phyloP scores from a whole-genome alignment of 768 basidiomycete genomes.

The Agaricus sinodeliciosus region DNA sequence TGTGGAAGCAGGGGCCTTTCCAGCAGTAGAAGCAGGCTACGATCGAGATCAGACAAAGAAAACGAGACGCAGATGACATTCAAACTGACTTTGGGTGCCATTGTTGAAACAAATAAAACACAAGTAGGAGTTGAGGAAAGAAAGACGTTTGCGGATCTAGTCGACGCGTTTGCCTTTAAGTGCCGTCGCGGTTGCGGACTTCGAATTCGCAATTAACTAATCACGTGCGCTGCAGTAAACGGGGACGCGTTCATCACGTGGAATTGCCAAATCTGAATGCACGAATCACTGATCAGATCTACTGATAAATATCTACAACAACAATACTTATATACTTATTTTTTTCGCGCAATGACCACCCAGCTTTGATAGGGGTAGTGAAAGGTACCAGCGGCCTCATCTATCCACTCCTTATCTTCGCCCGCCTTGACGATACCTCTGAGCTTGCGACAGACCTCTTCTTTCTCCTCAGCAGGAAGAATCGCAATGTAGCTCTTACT shows the following conservation, averaged over 20 bases:
- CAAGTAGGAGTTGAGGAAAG: constrained; percentile 16
- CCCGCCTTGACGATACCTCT: constrained; percentile 49
- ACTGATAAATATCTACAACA: background rate
- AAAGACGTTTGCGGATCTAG: background rate
- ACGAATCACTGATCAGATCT: background rate
- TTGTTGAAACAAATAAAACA: constrained; percentile 15
- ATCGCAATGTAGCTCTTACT: constrained; percentile 86
- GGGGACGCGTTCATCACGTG: constrained; percentile 6
- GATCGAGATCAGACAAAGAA: background rate
- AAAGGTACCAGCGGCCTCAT: constrained; percentile 66
- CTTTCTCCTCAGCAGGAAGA: constrained; percentile 51
- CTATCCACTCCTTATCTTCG: constrained; percentile 67
- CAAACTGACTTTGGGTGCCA: constrained; percentile 26
- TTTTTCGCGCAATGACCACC: constrained; percentile 43
- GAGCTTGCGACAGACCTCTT: constrained; percentile 43
- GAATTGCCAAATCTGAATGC: background rate
- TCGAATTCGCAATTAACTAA: constrained; percentile 25
- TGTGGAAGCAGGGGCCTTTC: constrained; percentile 70
- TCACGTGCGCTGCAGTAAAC: constrained; percentile 6
- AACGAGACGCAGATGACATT: background rate
- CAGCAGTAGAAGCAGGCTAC: constrained; percentile 76
- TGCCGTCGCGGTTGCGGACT: constrained; percentile 30
- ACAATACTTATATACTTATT: constrained; percentile 13
- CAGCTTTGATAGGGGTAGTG: constrained; percentile 74
- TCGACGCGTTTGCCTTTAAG: constrained; percentile 16